Evolutionary conservation across 805 yeast genomes (phyloP), one percentile per base, ranked within the genome.

Genomic region (Huiozyma naganishii): DNA sequence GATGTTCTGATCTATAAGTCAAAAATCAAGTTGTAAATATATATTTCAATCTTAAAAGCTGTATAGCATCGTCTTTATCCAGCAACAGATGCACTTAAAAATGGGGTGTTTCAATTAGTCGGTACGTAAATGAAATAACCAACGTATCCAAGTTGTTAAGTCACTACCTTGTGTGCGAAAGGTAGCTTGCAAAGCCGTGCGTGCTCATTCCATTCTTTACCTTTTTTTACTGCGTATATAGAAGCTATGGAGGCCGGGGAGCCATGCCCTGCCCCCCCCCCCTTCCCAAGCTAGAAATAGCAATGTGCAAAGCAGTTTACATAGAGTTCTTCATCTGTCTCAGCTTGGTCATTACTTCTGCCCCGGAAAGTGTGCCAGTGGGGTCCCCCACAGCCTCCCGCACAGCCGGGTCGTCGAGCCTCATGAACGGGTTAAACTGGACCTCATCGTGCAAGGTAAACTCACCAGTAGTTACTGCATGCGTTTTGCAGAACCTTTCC

Each of bases 381-480:
- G 62, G 46, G 32, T 67, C 69, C 0, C 84, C 83, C 0, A 88
- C 74, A 11, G 78, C 76, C 37, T 66, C 56, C 50, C 76, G 67
- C 8, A 92, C 79, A 27, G 66, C 66, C 0, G 80, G 76, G 54
- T 89, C 95, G 32, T 65, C 59, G 11, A 83, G 65, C 57, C 85
- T 77, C 88, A 90, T 80, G 67, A 92, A 92, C 27, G 98, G 98
- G 62, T 92, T 92, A 66, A 77, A 83, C 40, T 68, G 61, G 48
- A 78, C 68, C 62, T 92, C 98, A 58, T 92, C 95, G 6, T 72
- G 76, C 45, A 92, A 74, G 4, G 97, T 87, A 66, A 86, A 89
- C 32, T 57, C 59, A 1, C 98, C 98, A 0, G 97, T 80, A n/a
- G 95, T 80, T 38, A 72, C 65, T 54, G 86, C 95, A 61, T 84